Conservation (phyloP, 257 asterid species). For the Ballota nigra region DNA sequence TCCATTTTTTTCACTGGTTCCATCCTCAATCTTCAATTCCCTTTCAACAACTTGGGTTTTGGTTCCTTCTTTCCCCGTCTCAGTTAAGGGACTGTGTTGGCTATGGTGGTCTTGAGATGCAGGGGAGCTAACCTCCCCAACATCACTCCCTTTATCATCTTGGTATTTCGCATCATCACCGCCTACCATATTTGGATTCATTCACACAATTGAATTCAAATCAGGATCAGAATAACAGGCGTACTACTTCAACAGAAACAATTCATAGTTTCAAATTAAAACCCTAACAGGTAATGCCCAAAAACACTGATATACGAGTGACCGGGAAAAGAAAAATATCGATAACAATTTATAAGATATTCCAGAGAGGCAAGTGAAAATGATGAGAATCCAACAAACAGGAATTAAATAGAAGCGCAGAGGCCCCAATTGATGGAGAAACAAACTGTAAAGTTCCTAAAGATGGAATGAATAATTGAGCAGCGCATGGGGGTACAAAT, state of each 20-base stretch:
- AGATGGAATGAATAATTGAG: constrained; percentile 29
- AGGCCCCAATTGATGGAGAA: constrained; percentile 31
- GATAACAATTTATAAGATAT: constrained; percentile 12
- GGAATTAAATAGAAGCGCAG: constrained; percentile 18
- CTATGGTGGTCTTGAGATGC: constrained; percentile 32
- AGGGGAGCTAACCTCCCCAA: constrained; percentile 36
- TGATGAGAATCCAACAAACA: constrained; percentile 9
- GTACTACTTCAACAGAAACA: not conserved
- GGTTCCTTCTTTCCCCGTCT: constrained; percentile 29
- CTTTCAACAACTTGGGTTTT: constrained; percentile 21
- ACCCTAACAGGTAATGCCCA: not conserved
- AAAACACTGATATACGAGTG: too few relatives aligned
- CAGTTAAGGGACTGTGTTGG: constrained; percentile 14
- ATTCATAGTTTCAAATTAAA: not conserved
- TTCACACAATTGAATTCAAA: constrained; percentile 15
- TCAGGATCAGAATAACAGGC: not conserved
- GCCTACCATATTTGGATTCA: constrained; percentile 31
- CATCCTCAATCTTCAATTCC: constrained; percentile 26
- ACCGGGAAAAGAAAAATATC: too few relatives aligned
- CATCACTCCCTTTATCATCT: constrained; percentile 31
- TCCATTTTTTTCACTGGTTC: constrained; percentile 23
- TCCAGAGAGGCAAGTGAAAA: constrained; percentile 5
- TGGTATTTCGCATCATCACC: constrained; percentile 30
- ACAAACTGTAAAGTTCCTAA: constrained; percentile 43
- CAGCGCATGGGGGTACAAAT: constrained; percentile 24